Conservation (phyloP, 495 filamentous ascomycete genomes). For the Aspergillus diversus region DNA sequence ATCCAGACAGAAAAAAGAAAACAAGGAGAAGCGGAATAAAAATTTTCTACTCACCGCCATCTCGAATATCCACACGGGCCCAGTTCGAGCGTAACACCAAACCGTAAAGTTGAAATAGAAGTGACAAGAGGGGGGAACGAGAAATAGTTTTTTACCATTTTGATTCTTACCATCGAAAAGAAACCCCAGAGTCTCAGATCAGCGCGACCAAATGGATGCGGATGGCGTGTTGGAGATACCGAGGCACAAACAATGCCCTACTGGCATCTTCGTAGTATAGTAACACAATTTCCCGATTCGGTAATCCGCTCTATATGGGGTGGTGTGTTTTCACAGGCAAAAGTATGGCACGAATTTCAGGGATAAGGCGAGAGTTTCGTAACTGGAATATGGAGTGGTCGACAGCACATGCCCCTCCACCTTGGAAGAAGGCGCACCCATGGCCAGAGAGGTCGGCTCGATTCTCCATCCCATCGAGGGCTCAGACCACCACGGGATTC, state of each 20-base stretch:
- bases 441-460: neutral
- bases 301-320: neutral
- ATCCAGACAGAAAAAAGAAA: neutral
- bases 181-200: neutral
- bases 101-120: neutral
- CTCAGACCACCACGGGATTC: slow-evolving; percentile 34
- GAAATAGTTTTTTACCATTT: too few relatives aligned
- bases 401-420: neutral
- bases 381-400: too few relatives aligned
- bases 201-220: neutral
- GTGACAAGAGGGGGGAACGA: neutral
- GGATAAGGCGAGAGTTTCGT: neutral
- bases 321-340: neutral
- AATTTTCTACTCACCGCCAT: slow-evolving; percentile 23
- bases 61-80: slow-evolving; percentile 19
- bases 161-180: neutral
- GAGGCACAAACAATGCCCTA: neutral
- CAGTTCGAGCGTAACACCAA: slow-evolving; percentile 5
- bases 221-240: neutral
- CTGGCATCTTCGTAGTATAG: neutral
- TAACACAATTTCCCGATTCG: neutral
- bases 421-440: too few relatives aligned
- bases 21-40: neutral
- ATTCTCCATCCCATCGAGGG: slow-evolving; percentile 16
- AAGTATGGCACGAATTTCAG: neutral